Conservation (phyloP, 148 eudicot genomes). For the Arctostaphylos glauca region DNA sequence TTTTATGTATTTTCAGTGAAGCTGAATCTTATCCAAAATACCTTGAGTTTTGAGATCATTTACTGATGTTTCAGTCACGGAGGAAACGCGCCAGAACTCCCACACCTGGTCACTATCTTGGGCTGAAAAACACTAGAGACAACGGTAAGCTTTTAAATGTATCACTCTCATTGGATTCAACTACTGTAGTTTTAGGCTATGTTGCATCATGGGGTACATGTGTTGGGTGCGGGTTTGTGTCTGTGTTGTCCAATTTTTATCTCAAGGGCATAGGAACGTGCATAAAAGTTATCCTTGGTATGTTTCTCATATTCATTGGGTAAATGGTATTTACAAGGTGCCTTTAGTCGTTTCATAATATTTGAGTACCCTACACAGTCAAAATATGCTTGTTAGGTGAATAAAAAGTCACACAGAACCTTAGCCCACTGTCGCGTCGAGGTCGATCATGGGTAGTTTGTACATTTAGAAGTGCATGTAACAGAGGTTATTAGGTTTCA, state of each 20-base stretch:
- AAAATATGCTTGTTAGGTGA: not conserved
- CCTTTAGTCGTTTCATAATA: not conserved
- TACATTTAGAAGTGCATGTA: not conserved
- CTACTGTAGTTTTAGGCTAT: not conserved
- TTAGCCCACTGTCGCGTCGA: not conserved
- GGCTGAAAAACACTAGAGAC: slow-evolving; percentile 69
- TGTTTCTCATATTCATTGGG: not conserved
- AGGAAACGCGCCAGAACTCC: slow-evolving; percentile 98
- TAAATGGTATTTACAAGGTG: not conserved
- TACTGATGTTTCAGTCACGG: slow-evolving; percentile 65
- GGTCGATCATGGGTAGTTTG: not conserved
- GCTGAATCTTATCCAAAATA: not conserved
- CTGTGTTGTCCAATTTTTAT: not conserved
- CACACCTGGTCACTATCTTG: slow-evolving; percentile 96
- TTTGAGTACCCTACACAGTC: not conserved
- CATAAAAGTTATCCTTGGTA: not conserved
- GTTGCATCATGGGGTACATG: not conserved
- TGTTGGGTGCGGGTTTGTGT: not conserved
- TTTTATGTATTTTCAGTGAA: not conserved
- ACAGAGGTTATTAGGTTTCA: not conserved
- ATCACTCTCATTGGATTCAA: slow-evolving; percentile 3
- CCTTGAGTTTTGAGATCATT: slow-evolving; percentile 12
- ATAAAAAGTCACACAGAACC: not conserved
- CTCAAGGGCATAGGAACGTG: not conserved
- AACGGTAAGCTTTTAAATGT: slow-evolving; percentile 31